Conservation (phyloP, 1,284 basidiomycete genomes). For the Cystobasidiaceae sp. region DNA sequence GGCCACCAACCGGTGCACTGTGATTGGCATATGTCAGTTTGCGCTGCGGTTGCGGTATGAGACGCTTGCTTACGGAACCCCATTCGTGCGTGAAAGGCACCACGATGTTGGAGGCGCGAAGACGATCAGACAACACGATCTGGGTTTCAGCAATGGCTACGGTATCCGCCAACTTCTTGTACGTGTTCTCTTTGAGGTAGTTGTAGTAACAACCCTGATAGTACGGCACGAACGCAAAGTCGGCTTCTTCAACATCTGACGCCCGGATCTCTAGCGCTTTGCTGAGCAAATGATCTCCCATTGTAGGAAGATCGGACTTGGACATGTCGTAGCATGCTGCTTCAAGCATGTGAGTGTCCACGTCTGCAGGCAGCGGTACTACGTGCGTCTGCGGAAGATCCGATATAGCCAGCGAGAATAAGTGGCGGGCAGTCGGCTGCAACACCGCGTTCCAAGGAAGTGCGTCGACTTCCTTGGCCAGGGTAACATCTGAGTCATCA, state of each 20-base stretch:
- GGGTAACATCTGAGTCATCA: neutral
- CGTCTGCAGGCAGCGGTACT: constrained; percentile 34
- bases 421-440: constrained; percentile 36
- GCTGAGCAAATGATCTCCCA: constrained; percentile 40
- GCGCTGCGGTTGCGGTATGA: constrained; percentile 32
- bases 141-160: constrained; percentile 35
- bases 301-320: constrained; percentile 35
- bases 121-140: constrained; percentile 37
- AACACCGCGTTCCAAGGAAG: constrained; percentile 39
- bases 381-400: constrained; percentile 35
- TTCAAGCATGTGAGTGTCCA: constrained; percentile 38
- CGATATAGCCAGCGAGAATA: constrained; percentile 32
- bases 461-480: constrained; percentile 29
- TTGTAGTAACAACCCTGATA: constrained; percentile 49
- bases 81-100: constrained; percentile 51
- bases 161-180: constrained; percentile 44
- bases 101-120: constrained; percentile 43
- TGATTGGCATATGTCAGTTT: constrained; percentile 42
- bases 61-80: constrained; percentile 39
- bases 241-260: constrained; percentile 48
- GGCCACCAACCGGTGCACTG: constrained; percentile 40
- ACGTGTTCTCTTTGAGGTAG: constrained; percentile 45
- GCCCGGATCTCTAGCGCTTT: constrained; percentile 36
- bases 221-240: constrained; percentile 49
- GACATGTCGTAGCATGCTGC: constrained; percentile 36